Evolutionary conservation across 2,329 filamentous ascomycete genomes (phyloP).

Genomic region (Microdochium bolleyi): DNA sequence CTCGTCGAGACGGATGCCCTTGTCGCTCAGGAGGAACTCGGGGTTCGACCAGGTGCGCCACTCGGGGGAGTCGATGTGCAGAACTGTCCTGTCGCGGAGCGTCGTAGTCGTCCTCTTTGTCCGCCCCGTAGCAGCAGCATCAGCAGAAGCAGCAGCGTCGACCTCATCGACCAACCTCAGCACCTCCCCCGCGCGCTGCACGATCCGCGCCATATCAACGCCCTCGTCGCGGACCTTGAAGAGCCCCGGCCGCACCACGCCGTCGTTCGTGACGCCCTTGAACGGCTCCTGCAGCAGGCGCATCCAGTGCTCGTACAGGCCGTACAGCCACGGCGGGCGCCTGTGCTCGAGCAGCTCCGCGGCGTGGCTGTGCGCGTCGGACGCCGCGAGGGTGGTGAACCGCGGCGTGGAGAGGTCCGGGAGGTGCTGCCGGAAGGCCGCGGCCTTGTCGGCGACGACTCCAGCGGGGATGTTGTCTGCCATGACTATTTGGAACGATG

Average conservation of each 20-base stretch:
- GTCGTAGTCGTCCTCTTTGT: constrained; percentile 4
- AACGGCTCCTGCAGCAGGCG: constrained; percentile 57
- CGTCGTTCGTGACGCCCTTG: constrained; percentile 62
- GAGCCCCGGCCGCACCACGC: constrained; percentile 44
- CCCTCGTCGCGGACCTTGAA: constrained; percentile 57
- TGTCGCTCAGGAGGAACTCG: constrained; percentile 61
- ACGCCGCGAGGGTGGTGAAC: constrained; percentile 54
- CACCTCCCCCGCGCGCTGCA: constrained; percentile 31
- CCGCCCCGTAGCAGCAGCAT: constrained; percentile 33
- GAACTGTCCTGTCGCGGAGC: constrained; percentile 26
- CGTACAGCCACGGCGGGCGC: constrained; percentile 60
- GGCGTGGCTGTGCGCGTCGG: constrained; percentile 56
- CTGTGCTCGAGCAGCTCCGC: constrained; percentile 49
- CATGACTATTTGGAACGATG: too few species aligned
- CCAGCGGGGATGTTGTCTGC: neutral
- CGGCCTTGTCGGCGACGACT: too few species aligned
- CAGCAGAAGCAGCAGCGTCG: constrained; percentile 26
- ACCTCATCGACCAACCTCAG: neutral
- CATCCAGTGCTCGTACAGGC: constrained; percentile 50
- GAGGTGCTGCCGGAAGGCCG: constrained; percentile 46
- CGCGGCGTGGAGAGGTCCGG: constrained; percentile 53
- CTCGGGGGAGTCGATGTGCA: constrained; percentile 61
- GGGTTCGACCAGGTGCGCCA: constrained; percentile 69
- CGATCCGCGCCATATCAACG: constrained; percentile 50
- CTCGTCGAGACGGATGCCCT: constrained; percentile 65